These are phyloP conservation scores for Yarrowia sp. DNA, from an alignment of 805 yeast genomes.

Conservation along the genomic window DNA sequence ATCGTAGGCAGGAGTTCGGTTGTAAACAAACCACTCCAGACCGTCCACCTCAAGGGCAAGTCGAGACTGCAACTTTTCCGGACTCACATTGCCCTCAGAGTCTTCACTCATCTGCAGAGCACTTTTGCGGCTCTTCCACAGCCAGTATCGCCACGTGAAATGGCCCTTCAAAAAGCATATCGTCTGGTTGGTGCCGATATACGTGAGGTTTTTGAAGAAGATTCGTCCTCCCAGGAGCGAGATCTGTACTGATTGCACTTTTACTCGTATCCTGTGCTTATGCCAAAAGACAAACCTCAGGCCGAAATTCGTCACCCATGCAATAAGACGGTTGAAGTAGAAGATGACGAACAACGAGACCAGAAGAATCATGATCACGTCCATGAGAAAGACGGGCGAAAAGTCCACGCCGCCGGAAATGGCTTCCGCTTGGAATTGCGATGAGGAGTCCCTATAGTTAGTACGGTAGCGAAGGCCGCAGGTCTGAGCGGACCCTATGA, in stretches of 20 bases:
- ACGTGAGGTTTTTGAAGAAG: conserved; percentile 74
- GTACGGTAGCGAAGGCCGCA: conserved; percentile 14
- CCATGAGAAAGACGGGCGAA: conserved; percentile 80
- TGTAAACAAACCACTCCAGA: conserved; percentile 80
- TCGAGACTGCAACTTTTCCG: conserved; percentile 41
- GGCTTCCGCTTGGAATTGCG: conserved; percentile 43
- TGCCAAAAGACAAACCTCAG: conserved; percentile 70
- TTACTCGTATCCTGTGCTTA: conserved; percentile 61
- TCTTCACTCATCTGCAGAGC: conserved; percentile 39
- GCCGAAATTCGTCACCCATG: conserved; percentile 60
- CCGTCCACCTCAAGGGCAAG: conserved; percentile 69
- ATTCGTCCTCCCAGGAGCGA: conserved; percentile 85
- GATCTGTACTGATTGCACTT: conserved; percentile 74
- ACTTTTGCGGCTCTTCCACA: conserved; percentile 56
- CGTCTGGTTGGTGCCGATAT: conserved; percentile 77
- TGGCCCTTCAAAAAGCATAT: conserved; percentile 72
- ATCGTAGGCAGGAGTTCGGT: conserved; percentile 80
- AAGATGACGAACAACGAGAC: conserved; percentile 70
- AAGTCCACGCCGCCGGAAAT: conserved; percentile 48
- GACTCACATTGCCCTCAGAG: conserved; percentile 43
- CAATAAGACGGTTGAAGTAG: conserved; percentile 77
- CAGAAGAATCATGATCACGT: conserved; percentile 76
- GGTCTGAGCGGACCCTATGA: conserved; percentile 1
- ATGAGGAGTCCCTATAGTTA: conserved; percentile 39
- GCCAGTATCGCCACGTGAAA: conserved; percentile 93